Base-by-base conservation (phyloP, 2,329 filamentous ascomycete genomes). In the Apiospora kogelbergensis region DNA sequence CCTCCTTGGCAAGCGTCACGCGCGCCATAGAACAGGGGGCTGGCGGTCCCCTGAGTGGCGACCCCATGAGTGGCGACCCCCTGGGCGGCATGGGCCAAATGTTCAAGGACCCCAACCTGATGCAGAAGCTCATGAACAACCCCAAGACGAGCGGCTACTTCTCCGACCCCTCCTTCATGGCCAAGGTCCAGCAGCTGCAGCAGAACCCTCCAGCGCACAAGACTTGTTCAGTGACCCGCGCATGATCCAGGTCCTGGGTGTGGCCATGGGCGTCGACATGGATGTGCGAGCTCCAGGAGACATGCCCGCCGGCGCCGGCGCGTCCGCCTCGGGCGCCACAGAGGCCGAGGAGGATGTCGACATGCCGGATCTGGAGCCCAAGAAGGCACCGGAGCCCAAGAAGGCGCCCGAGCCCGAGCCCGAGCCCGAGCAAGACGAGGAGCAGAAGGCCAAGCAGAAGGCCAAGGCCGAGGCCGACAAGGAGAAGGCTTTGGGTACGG, bases 231-330 rank as follows among this genome's bases (percentile, higher is more conserved):
- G 90, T 73, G 96, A 99, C 78, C 95, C 95, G 6, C 87, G 96
- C 71, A 94, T 99, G 88, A 86, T 99, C 74, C 93, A 97, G 80
- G 95, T 98, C 24, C 91, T 99, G 82, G 94, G 95, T 74, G 96
- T 98, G 30, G 81, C 98, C 73, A 90, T 99, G 84, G 96, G 96
- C 60, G 91, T 99, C 65, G 95, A 98, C 78, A 95, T 99, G 92
- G 89, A 88, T 71, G 91, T 94, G 80, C 78, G 74, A 45, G 75
- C 77, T 66, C 77, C 79, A 20, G 78, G 72, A 30, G 78, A 84
- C 70, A 74, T 76, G 65, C 73, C 76, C 6, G 77, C 75, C 17
- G 77, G 77, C 44, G 75, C 72, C 3, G 37, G 37, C 37, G 72
- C 76, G n/a, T 74, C 75, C 41, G 71, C 74, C 24, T 76, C 76